Percentiles rank a stretch among this genome's conserved stretches.
Conservation (phyloP, 441 rosid genomes). For the Brassica balearica region DNA sequence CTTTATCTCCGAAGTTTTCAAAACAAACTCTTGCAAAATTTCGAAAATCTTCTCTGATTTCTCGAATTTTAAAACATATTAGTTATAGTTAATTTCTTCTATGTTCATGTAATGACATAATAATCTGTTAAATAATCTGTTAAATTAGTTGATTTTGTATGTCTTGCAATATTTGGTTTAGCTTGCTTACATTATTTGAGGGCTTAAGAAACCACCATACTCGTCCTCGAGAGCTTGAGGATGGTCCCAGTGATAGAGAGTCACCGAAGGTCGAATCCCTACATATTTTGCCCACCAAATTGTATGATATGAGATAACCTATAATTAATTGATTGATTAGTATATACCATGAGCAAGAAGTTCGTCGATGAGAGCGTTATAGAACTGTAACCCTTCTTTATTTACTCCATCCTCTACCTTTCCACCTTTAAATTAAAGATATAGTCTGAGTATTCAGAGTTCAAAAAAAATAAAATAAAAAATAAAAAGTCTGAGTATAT, state of each 20-base stretch:
- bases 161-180: neutral
- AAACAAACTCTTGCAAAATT: constrained; percentile 45
- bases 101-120: neutral
- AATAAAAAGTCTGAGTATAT: neutral
- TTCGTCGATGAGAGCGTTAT: constrained; percentile 52
- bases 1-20: constrained; percentile 45
- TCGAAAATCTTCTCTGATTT: constrained; percentile 46
- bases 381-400: constrained; percentile 50
- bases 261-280: constrained; percentile 52
- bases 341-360: constrained; percentile 49
- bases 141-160: neutral
- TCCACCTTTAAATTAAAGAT: constrained; percentile 45
- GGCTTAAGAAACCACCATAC: constrained; percentile 51
- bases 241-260: constrained; percentile 54
- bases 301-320: constrained; percentile 5
- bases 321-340: neutral
- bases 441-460: neutral
- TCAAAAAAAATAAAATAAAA: too few relatives aligned
- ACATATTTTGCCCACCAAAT: constrained; percentile 2
- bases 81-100: neutral
- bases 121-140: neutral
- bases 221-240: constrained; percentile 60
- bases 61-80: neutral
- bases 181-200: constrained; percentile 50
- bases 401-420: constrained; percentile 54